Base-by-base conservation (phyloP, 1,284 basidiomycete genomes). In the Termitomyces sp. region DNA sequence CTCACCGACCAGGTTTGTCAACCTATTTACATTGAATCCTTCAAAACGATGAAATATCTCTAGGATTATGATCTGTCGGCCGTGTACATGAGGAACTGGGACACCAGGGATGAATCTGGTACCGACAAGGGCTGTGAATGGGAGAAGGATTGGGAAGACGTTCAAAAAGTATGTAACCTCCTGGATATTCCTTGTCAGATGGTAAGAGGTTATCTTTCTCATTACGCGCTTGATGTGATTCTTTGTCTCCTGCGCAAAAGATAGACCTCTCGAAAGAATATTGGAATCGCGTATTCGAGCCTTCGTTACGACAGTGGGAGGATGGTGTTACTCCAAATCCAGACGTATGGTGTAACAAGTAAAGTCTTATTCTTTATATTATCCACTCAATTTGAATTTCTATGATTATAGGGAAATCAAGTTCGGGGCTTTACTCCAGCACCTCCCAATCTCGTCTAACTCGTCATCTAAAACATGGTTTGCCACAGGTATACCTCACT, bases 21-120 rank as follows among this genome's bases (percentile, higher is more conserved):
- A 33, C 24, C 11, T 19, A 24, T 19, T 34, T 33, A 8, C n/a
- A 46, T 41, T 39, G 28, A 24, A 46, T 40, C 28, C 24, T 31
- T 13, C 9, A 6, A 26, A n/a, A 26, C 11, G 3, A 13, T 45
- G n/a, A n/a, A 47, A 3, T n/a, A 16, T 26, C 14, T 21, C 28
- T 55, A 91, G 84, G 88, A 88, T 56, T 88, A 85, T 60, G 82
- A 93, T 62, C 78, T 93, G 14, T 89, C 83, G 51, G 93, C 93
- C 1, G 79, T 97, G 0, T 98, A 88, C 69, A 97, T 97, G 96
- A 83, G 93, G 21, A 97, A 98, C 60, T 98, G 96, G 95, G 93
- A 86, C 61, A 84, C 78, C 14, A 77, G 81, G 45, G 81, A 87
- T 62, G 88, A 87, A 69, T 81, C 76, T 41, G 88, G 79, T 39